Base-by-base conservation (phyloP, 495 filamentous ascomycete genomes). In the Diplogelasinospora grovesii region DNA sequence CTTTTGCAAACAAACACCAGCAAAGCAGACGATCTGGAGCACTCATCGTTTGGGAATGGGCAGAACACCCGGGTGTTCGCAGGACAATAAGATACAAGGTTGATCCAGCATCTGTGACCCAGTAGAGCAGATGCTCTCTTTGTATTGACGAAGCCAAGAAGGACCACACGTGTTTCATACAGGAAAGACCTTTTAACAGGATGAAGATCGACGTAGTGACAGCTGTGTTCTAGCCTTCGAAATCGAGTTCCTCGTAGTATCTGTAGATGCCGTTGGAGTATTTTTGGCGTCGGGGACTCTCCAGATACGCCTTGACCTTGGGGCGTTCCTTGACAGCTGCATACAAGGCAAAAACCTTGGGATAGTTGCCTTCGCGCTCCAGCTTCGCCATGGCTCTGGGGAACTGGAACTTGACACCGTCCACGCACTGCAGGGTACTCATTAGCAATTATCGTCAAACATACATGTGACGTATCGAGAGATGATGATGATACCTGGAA, bases 161-260 rank as follows among this genome's bases (percentile, higher is more conserved):
- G n/a, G n/a, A n/a, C n/a, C n/a, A n/a, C n/a, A n/a, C n/a, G n/a
- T n/a, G n/a, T n/a, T n/a, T n/a, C n/a, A n/a, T n/a, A n/a, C n/a
- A n/a, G n/a, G n/a, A 24, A 41, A 41, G 30, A n/a, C n/a, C n/a
- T n/a, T n/a, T n/a, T n/a, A n/a, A n/a, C n/a, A n/a, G n/a, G n/a
- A n/a, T n/a, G n/a, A n/a, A n/a, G n/a, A n/a, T n/a, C n/a, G n/a
- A n/a, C n/a, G n/a, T n/a, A n/a, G n/a, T n/a, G n/a, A n/a, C n/a
- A n/a, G n/a, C n/a, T n/a, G n/a, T n/a, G 2, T 9, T 11, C 50
- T 42, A 59, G 3, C 39, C 42, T 23, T 57, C 52, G 28, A 67
- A 42, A 38, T 81, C 79, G 35, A 81, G 52, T 65, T 83, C 80
- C 15, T 74, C 63, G 52, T 83, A 83, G 49, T 81, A 60, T 29